Conservation (phyloP, 257 asterid genomes). For the Lantana camara region DNA sequence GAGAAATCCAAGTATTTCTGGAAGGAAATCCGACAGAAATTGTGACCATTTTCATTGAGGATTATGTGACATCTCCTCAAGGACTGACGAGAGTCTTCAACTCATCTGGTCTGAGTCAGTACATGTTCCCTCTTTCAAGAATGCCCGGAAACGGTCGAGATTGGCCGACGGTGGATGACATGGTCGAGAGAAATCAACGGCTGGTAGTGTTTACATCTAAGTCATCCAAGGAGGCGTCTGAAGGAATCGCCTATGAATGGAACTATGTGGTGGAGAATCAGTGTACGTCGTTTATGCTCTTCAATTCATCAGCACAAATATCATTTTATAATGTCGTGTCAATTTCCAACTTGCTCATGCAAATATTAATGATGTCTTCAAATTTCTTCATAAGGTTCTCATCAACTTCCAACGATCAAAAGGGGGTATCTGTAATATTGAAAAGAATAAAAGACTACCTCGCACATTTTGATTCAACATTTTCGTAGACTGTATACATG, state of each 20-base stretch:
- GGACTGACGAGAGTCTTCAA: constrained; percentile 69
- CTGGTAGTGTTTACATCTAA: constrained; percentile 76
- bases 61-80: constrained; percentile 68
- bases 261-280: constrained; percentile 86
- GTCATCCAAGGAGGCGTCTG: constrained; percentile 66
- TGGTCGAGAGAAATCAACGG: constrained; percentile 73
- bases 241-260: constrained; percentile 84
- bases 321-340: too few relatives aligned
- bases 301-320: background rate
- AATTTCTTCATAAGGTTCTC: too few relatives aligned
- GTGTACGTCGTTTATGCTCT: constrained; percentile 50
- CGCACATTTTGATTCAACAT: background rate
- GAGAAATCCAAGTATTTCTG: constrained; percentile 67
- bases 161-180: constrained; percentile 90
- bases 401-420: too few relatives aligned
- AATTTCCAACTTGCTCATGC: too few relatives aligned
- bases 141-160: constrained; percentile 80
- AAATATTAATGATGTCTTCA: too few relatives aligned
- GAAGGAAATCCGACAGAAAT: constrained; percentile 60
- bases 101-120: constrained; percentile 69
- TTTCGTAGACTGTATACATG: too few relatives aligned
- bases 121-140: constrained; percentile 66
- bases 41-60: constrained; percentile 81
- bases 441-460: background rate
- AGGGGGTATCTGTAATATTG: background rate